These are phyloP conservation scores for Diaporthe velutina DNA, from an alignment of 2,329 filamentous ascomycete genomes.

Conservation along the genomic window DNA sequence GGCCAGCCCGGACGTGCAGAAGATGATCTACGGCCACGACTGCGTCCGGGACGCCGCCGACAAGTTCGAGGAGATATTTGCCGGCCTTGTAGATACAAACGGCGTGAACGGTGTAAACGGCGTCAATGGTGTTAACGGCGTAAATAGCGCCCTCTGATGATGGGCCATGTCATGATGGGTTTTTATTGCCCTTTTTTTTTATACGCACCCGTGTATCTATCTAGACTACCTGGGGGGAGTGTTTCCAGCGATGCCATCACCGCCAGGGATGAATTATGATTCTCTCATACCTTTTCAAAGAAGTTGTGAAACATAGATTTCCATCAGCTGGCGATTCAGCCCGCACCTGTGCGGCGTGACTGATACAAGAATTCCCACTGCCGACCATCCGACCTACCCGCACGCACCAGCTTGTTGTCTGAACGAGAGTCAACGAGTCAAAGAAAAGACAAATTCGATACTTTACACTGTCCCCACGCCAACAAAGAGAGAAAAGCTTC, in stretches of 20 bases:
- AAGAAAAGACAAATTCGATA: constrained; percentile 1
- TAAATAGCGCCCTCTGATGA: constrained; percentile 12
- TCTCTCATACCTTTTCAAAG: not conserved
- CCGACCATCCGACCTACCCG: not conserved
- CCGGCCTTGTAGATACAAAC: constrained; percentile 39
- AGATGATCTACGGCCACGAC: constrained; percentile 75
- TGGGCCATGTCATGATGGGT: not conserved
- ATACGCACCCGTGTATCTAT: not conserved
- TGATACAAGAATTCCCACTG: not conserved
- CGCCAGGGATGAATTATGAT: constrained; percentile 1
- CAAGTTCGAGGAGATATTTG: constrained; percentile 63
- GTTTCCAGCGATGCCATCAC: constrained; percentile 7
- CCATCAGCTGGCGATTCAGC: not conserved
- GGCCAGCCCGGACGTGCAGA: constrained; percentile 77
- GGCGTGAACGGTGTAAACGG: constrained; percentile 28
- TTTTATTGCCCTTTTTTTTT: not conserved
- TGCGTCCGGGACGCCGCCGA: constrained; percentile 68
- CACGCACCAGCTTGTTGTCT: not conserved
- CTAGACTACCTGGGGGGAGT: constrained; percentile 10
- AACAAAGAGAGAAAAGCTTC: not conserved
- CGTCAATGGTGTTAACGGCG: not conserved
- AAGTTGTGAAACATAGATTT: not conserved
- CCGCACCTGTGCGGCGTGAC: not conserved
- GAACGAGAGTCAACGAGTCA: not conserved
- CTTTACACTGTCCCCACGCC: not conserved